phyloP scores from a whole-genome alignment of 371 early-diverging fungal species.

The Mortierella sp. region DNA sequence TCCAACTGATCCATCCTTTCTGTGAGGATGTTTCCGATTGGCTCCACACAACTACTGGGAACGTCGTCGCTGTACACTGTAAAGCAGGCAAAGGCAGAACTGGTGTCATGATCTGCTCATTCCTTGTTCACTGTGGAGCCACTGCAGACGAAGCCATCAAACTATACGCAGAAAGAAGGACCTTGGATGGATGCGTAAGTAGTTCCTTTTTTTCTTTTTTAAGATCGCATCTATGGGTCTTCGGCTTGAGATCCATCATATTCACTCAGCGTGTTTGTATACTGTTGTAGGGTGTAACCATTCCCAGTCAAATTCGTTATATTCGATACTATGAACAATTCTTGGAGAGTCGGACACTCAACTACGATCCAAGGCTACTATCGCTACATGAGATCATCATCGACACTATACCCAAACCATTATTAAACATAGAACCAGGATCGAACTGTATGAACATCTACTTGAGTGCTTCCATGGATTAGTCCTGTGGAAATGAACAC shows the following conservation, averaged over 20 bases:
- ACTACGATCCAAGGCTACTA: slow-evolving; percentile 38
- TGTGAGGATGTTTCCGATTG: slow-evolving; percentile 72
- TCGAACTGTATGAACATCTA: slow-evolving; percentile 18
- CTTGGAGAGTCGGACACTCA: slow-evolving; percentile 48
- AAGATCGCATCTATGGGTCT: not conserved
- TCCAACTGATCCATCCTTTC: slow-evolving; percentile 65
- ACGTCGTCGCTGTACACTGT: slow-evolving; percentile 81
- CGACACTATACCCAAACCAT: slow-evolving; percentile 50
- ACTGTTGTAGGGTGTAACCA: slow-evolving; percentile 68
- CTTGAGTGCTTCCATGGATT: not conserved
- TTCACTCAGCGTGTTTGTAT: not conserved
- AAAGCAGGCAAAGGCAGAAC: slow-evolving; percentile 88
- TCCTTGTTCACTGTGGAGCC: slow-evolving; percentile 64
- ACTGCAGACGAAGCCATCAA: slow-evolving; percentile 67
- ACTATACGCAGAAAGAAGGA: slow-evolving; percentile 68
- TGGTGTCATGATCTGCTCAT: slow-evolving; percentile 75
- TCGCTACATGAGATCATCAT: slow-evolving; percentile 33
- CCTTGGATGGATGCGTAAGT: slow-evolving; percentile 65
- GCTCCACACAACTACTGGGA: slow-evolving; percentile 58
- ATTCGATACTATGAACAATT: slow-evolving; percentile 69
- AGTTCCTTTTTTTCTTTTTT: not conserved
- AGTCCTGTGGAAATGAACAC: no score
- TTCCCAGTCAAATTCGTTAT: slow-evolving; percentile 77
- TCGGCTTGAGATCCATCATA: no score
- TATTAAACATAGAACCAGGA: slow-evolving; percentile 17